These are phyloP conservation scores for Xylaria sp. DNA, from an alignment of 2,329 filamentous ascomycete genomes.

Conservation along the genomic window DNA sequence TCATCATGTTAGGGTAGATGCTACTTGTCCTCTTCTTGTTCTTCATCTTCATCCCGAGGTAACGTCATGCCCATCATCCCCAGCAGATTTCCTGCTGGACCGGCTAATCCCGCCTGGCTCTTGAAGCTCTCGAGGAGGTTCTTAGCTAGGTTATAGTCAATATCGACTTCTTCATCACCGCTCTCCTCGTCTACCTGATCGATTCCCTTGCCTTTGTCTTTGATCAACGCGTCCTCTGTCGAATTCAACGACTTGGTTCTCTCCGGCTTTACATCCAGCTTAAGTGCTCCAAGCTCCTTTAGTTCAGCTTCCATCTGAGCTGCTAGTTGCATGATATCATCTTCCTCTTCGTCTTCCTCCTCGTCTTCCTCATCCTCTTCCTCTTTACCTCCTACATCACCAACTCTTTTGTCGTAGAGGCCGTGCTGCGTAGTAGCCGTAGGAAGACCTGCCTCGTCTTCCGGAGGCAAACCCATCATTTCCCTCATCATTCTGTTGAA, in stretches of 20 bases:
- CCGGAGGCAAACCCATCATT: slow-evolving; percentile 78
- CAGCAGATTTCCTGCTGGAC: slow-evolving; percentile 88
- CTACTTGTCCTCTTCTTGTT: slow-evolving; percentile 47
- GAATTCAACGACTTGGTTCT: slow-evolving; percentile 49
- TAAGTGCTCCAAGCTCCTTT: slow-evolving; percentile 73
- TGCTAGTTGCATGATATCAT: slow-evolving; percentile 73
- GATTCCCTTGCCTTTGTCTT: slow-evolving; percentile 40
- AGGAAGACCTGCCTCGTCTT: slow-evolving; percentile 25
- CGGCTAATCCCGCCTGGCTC: slow-evolving; percentile 84
- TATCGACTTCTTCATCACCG: slow-evolving; percentile 71
- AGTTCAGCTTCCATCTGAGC: slow-evolving; percentile 79
- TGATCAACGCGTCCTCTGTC: slow-evolving; percentile 40
- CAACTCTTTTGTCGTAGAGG: slow-evolving; percentile 1
- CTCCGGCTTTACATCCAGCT: slow-evolving; percentile 57
- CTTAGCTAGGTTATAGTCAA: slow-evolving; percentile 88
- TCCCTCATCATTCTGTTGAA: slow-evolving; percentile 91
- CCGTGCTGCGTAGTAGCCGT: slow-evolving; percentile 27
- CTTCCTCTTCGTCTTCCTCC: slow-evolving; percentile 63
- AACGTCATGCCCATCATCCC: slow-evolving; percentile 85
- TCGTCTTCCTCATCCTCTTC: slow-evolving; percentile 52
- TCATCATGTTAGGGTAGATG: background rate
- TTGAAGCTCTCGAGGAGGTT: slow-evolving; percentile 95
- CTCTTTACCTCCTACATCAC: background rate
- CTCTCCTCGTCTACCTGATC: slow-evolving; percentile 57
- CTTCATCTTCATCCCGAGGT: slow-evolving; percentile 79